Conservation (phyloP, 108 stramenopile species). For the Stephanodiscus minutulus region DNA sequence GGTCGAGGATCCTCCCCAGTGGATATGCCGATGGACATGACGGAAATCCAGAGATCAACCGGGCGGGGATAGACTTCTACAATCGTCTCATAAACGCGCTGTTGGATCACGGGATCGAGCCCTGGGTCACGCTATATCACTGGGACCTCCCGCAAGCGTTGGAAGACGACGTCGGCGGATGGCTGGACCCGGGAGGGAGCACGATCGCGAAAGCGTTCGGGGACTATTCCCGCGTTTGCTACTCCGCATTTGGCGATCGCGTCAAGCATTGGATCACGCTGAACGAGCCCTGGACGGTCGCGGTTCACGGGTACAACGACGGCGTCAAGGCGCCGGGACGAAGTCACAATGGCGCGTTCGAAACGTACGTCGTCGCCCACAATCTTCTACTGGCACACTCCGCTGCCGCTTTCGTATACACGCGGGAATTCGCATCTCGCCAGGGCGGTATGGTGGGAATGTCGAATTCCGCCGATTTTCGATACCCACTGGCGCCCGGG, state of each 20-base stretch:
- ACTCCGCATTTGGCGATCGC: slow-evolving; percentile 85
- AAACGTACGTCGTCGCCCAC: slow-evolving; percentile 82
- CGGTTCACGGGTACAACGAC: slow-evolving; percentile 83
- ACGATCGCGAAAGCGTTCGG: slow-evolving; percentile 75
- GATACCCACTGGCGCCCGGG: slow-evolving; percentile 54
- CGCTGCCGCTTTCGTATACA: slow-evolving; percentile 71
- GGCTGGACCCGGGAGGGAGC: slow-evolving; percentile 43
- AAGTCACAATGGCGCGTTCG: slow-evolving; percentile 28
- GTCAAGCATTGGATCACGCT: slow-evolving; percentile 94
- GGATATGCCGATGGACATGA: slow-evolving; percentile 50
- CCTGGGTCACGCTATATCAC: slow-evolving; percentile 91
- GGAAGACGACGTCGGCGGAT: slow-evolving; percentile 82
- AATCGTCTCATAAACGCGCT: slow-evolving; percentile 83
- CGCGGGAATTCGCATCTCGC: slow-evolving; percentile 51
- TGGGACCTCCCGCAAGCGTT: slow-evolving; percentile 94
- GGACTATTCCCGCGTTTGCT: slow-evolving; percentile 88
- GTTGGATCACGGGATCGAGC: slow-evolving; percentile 78
- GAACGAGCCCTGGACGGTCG: slow-evolving; percentile 92
- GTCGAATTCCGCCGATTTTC: slow-evolving; percentile 84
- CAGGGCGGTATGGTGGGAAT: slow-evolving; percentile 81
- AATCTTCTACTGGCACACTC: slow-evolving; percentile 89
- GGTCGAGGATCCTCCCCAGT: slow-evolving; percentile 87
- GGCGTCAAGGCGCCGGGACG: slow-evolving; percentile 89
- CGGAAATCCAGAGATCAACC: slow-evolving; percentile 56
- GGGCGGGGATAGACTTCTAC: slow-evolving; percentile 86